Base-by-base conservation (phyloP, 805 yeast genomes). In the Monosporozyma solicola region DNA sequence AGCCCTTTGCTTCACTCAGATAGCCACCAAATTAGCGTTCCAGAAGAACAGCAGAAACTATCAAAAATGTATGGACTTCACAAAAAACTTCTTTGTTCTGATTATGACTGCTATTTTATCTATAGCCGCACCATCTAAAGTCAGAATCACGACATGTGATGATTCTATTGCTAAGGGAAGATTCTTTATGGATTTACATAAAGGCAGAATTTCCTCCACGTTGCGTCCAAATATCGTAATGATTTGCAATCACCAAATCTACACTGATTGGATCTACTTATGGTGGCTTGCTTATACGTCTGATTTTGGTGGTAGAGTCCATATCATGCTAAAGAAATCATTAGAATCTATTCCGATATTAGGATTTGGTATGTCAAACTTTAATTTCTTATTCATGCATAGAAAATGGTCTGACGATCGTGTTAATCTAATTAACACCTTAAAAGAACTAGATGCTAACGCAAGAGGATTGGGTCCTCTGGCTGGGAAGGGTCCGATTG, bases 181-280 rank as follows among this genome's bases (percentile, higher is more conserved):
- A 7, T 68, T 74, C 57, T 55, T 55, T 52, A 60, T 51, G 53
- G 54, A 61, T 52, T n/a, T 52, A 61, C 51, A 54, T n/a, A 58
- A 55, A 10, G 59, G 63, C 2, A 55, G 61, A 48, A 55, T 67
- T 13, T 16, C 54, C 7, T 66, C 71, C 3, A 52, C 51, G n/a
- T 61, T 84, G 46, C 66, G 73, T 7, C 79, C 78, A 22, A 76
- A 82, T 41, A 76, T 87, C 0, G 76, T 92, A 2, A 66, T 85
- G 47, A 83, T 91, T 37, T 80, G 94, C n/a, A 92, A 92, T 65
- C 98, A 92, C 68, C 97, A 91, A 70, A 84, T 92, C 25, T 92
- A 92, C 66, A 82, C 92, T 3, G 99, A 92, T 66, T 92, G 99
- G 99, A 75, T 86, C 10, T 90, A 80, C 61, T 59, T 89, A 52